A percentile compares a stretch with the other conserved stretches of the same genome.
These are phyloP conservation scores for Solanum acaule DNA, from an alignment of 257 asterid species.

Conservation along the genomic window DNA sequence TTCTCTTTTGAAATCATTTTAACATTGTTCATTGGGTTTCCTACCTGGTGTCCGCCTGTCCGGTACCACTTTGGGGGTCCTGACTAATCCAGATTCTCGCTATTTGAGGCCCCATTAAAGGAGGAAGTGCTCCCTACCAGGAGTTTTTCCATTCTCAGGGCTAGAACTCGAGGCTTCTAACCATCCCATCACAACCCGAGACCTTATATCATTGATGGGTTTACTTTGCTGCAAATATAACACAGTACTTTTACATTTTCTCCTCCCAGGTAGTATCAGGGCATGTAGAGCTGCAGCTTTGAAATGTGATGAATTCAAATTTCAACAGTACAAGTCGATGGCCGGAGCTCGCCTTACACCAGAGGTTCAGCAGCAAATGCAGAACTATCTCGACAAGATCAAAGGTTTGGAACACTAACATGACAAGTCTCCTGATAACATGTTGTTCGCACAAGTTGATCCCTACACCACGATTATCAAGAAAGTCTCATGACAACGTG, in stretches of 20 bases:
- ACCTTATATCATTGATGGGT: not conserved
- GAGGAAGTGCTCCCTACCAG: not conserved
- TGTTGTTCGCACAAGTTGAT: not conserved
- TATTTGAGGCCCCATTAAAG: not conserved
- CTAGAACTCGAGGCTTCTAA: not conserved
- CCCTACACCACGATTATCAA: not conserved
- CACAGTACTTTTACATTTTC: not conserved
- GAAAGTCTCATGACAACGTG: not conserved
- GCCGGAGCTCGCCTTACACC: constrained; percentile 41
- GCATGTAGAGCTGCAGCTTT: constrained; percentile 80
- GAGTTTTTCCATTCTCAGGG: not conserved
- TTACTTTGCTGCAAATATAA: not conserved
- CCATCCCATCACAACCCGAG: not conserved
- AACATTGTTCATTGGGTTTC: not conserved
- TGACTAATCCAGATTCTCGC: not conserved
- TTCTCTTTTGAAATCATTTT: not conserved
- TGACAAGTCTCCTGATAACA: not conserved
- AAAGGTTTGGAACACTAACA: constrained; percentile 60
- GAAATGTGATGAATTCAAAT: constrained; percentile 73
- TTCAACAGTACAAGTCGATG: constrained; percentile 55
- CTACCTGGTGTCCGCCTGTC: not conserved
- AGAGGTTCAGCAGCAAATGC: constrained; percentile 49
- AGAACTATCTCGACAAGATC: constrained; percentile 63
- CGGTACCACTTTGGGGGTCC: not conserved
- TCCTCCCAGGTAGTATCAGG: constrained; percentile 52